A percentile compares a stretch with the other conserved stretches of the same genome.
Conservation (phyloP, 306 rosid genomes). For the Vigna hirtella region DNA sequence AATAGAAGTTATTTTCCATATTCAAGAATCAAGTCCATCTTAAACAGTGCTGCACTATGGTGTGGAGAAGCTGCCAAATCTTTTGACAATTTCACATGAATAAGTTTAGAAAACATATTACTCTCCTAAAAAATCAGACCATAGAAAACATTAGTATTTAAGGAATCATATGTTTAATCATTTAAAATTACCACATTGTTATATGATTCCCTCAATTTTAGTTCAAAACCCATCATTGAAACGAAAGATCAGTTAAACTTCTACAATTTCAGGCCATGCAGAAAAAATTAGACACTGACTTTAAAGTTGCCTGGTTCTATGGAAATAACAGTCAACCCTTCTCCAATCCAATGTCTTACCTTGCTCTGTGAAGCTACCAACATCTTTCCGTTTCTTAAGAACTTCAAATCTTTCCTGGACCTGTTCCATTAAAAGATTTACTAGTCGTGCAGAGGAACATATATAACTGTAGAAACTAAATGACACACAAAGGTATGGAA, state of each 20-base stretch:
- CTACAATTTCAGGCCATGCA: constrained; percentile 23
- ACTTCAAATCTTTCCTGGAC: constrained; percentile 90
- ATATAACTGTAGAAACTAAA: constrained; percentile 30
- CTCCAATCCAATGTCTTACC: constrained; percentile 55
- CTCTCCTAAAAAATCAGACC: background rate
- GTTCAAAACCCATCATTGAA: constrained; percentile 13
- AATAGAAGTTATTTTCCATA: constrained; percentile 20
- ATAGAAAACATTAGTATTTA: background rate
- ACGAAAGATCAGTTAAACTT: constrained; percentile 24
- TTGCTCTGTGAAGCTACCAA: constrained; percentile 89
- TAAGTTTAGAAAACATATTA: background rate
- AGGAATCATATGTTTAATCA: background rate
- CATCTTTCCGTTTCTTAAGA: constrained; percentile 85
- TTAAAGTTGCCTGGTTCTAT: constrained; percentile 4
- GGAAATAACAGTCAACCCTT: background rate
- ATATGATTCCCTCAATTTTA: background rate
- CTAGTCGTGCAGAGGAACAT: constrained; percentile 14
- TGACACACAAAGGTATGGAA: constrained; percentile 15
- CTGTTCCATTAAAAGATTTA: constrained; percentile 55
- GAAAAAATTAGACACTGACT: constrained; percentile 1
- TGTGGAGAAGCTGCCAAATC: background rate
- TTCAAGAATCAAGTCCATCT: constrained; percentile 11
- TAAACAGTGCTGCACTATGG: background rate
- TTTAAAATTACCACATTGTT: background rate
- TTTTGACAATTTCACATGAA: constrained; percentile 8